These are phyloP conservation scores for Hygrophorus russula DNA, from an alignment of 768 basidiomycete species.

Conservation along the genomic window DNA sequence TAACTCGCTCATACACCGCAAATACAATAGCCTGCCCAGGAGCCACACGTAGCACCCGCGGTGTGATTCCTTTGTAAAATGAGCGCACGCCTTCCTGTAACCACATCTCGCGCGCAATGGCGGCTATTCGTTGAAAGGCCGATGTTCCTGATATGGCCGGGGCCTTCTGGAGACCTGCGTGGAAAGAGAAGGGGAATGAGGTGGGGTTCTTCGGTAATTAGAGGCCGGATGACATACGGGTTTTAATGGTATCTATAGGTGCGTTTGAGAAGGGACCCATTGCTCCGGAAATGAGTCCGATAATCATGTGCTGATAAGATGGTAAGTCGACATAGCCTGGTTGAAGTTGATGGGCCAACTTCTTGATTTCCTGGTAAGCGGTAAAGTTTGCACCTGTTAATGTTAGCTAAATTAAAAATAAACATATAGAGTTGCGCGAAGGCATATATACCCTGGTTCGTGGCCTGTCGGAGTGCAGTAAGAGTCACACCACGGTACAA, in stretches of 20 bases:
- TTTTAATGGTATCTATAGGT: slow-evolving; percentile 91
- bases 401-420: neutral
- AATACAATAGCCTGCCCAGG: slow-evolving; percentile 97
- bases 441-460: slow-evolving; percentile 70
- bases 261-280: slow-evolving; percentile 99
- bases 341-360: slow-evolving; percentile 63
- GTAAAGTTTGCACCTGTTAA: slow-evolving; percentile 85
- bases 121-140: slow-evolving; percentile 67
- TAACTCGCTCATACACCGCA: slow-evolving; percentile 90
- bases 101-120: slow-evolving; percentile 92
- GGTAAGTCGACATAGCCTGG: slow-evolving; percentile 75
- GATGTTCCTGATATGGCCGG: slow-evolving; percentile 62
- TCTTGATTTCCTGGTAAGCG: slow-evolving; percentile 95
- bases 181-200: slow-evolving; percentile 3
- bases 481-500: slow-evolving; percentile 90
- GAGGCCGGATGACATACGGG: slow-evolving; percentile 42
- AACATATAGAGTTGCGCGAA: neutral
- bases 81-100: slow-evolving; percentile 74
- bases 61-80: slow-evolving; percentile 99
- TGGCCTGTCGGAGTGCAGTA: slow-evolving; percentile 92
- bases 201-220: neutral
- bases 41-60: slow-evolving; percentile 89
- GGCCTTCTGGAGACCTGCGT: slow-evolving; percentile 74
- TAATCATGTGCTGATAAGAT: slow-evolving; percentile 90
- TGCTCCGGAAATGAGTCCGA: slow-evolving; percentile 92